Evolutionary conservation across 1,284 basidiomycete genomes (phyloP), one percentile per base, ranked within the genome.

Genomic region (Puccinia triticina): DNA sequence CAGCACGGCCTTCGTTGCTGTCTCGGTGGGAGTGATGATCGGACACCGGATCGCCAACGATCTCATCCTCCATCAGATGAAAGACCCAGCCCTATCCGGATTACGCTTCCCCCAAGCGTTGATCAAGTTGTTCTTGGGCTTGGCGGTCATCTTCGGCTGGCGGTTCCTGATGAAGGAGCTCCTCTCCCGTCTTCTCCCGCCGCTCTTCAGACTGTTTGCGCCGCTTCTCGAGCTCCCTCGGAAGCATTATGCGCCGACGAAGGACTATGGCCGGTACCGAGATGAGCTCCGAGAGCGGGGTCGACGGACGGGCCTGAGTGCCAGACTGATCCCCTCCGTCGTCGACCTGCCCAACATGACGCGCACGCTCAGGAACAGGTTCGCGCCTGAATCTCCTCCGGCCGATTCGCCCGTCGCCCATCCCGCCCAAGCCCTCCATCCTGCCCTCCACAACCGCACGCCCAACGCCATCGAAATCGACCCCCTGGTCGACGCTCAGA

Each of bases 1-100:
- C 85, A 94, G 95, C 5, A 96, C 98, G 79, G 95, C 96, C 0
- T 93, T 96, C 85, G 88, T 94, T 32, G 92, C 93, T 16, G 95
- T 96, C 64, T 90, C 94, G 21, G 89, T 93, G 77, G 96, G 96
- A 26, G 89, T 90, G n/a, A 88, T 91, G 29, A 86, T 95, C 0
- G 91, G 91, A 0, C 89, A 90, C 76, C 95, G 93, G 26, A 77
- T 77, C 40, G 84, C 59, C 48, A 77, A 53, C 18, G 50, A 50
- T 74, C 67, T 61, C 64, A 71, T 37, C 34, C 72, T 46, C 37
- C 76, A 37, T 21, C 59, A 71, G 59, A 48, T 34, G 18, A 67
- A 40, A 8, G 40, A n/a, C 43, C 21, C 37, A 90, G 11, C 85
- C 92, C 40, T 93, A 89, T 89, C 83, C 83, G 87, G 85, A 46